Evolutionary conservation across 352 stramenopile species (phyloP), one percentile per base, ranked within the genome.

Genomic region (Blastocystis hominis): DNA sequence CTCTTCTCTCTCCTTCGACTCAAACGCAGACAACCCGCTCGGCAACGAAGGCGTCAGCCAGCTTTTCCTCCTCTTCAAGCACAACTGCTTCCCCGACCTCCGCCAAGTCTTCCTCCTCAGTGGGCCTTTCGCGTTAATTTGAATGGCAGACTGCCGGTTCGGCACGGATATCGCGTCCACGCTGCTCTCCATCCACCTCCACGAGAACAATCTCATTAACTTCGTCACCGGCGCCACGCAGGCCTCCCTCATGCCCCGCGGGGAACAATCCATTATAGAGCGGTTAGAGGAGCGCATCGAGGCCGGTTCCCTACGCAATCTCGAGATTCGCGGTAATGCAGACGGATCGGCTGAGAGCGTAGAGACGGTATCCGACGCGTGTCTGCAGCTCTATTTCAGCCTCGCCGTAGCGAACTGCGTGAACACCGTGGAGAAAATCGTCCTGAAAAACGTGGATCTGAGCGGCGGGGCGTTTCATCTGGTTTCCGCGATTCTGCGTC

Each of bases 151-250:
- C 15, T 66, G 13, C 0, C 20, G 56, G 42, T 30, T 84, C 20
- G 68, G 47, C 3, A 84, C 72, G 38, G 72, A 84, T 17, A 53
- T 84, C 13, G 62, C 50, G n/a, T 84, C 72, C 47, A 53, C 36
- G 50, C 55, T 84, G 38, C 59, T 84, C 30, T 66, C 59, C 30
- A 53, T 84, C 5, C 59, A 53, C 38, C 50, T 84, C 10, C 72
- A 84, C 56, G 72, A 84, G 55, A 84, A 68, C 47, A 84, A 84
- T 30, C 17, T 30, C 7, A 34, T 84, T 10, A 66, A 84, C 44
- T 30, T 84, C 36, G 72, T 84, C 17, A 84, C 62, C n/a, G 44
- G 44, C 17, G 72, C 59, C 17, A 84, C 72, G n/a, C 72, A 84
- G 42, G 34, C 62, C 34, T n/a, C 53, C 1, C 47, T 66, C 15